Base-by-base conservation (phyloP, 768 basidiomycete species). In the Clathrus columnatus region DNA sequence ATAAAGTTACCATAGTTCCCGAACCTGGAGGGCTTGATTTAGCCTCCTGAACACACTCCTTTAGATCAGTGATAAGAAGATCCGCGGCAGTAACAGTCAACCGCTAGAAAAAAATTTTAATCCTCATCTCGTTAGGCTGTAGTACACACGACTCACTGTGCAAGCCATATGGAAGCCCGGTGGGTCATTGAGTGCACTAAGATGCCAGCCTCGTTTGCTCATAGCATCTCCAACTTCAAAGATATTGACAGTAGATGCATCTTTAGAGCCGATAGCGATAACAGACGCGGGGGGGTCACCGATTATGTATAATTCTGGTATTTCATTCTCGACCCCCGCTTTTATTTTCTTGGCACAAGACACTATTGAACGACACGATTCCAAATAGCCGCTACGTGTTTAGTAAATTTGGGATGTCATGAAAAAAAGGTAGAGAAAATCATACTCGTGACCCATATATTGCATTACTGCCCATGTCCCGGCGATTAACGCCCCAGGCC, bases 401-500 rank as follows among this genome's bases (percentile, higher is more conserved):
- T 21, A 20, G 23, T 18, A 10, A 42, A 41, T 20, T 55, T 8
- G 59, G 54, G 24, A 51, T 44, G 44, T 21, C 32, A 42, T 57
- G 57, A 28, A 54, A 24, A 53, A 20, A 26, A 16, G 46, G 23
- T 46, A 32, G 20, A 48, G 53, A 28, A 23, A 44, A 51, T 75
- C 85, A 50, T 64, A 92, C 90, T 85, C 77, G 57, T 84, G 76
- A 26, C 95, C 95, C 73, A 97, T 85, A 67, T 90, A 82, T 59
- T 95, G 87, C 83, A 99, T 85, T 1, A 92, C 91, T 6, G 95
- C 95, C 92, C 93, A 99, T 26, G 92, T 84, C 46, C 90, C 95
- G 23, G 95, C 95, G 57, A 99, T 85, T 58, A 97, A 72, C 0
- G 93, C 84, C 5, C 95, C 96, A 0, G 94, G 90, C 36, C 94